Evolutionary conservation across 2,329 filamentous ascomycete species (phyloP).

Genomic region (Acephala macrosclerotiorum): DNA sequence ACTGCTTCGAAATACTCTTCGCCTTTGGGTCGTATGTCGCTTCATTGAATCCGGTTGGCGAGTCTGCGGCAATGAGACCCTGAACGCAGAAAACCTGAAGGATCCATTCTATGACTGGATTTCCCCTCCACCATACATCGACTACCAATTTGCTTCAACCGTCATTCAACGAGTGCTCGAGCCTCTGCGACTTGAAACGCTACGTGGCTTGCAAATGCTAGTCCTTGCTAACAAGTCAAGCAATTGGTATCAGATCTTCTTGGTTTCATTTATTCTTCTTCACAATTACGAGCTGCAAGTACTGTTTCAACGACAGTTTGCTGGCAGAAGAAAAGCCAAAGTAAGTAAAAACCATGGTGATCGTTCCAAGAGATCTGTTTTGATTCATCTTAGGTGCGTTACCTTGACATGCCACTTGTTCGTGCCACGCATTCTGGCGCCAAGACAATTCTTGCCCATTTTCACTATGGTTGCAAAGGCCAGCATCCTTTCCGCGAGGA

Average conservation of each 20-base stretch:
- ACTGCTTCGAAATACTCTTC: neutral
- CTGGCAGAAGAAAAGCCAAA: neutral
- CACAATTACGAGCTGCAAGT: neutral
- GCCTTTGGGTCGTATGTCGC: conserved; percentile 4
- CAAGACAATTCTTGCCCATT: conserved; percentile 3
- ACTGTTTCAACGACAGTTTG: neutral
- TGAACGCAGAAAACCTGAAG: neutral
- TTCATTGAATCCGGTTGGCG: neutral
- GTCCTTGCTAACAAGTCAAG: neutral
- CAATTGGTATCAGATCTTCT: neutral
- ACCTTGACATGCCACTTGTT: neutral
- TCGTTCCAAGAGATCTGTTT: neutral
- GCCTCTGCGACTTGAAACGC: neutral
- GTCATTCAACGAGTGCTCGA: neutral
- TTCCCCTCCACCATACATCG: neutral
- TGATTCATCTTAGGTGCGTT: neutral
- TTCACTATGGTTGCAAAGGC: neutral
- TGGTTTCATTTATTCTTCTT: neutral
- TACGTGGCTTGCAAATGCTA: neutral
- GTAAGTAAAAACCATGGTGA: neutral
- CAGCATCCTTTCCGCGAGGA: neutral
- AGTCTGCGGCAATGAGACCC: neutral
- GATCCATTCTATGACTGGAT: neutral
- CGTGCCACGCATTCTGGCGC: neutral
- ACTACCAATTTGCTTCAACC: neutral